These are phyloP conservation scores for Termitomyces sp. DNA, from an alignment of 768 basidiomycete species.

Conservation along the genomic window DNA sequence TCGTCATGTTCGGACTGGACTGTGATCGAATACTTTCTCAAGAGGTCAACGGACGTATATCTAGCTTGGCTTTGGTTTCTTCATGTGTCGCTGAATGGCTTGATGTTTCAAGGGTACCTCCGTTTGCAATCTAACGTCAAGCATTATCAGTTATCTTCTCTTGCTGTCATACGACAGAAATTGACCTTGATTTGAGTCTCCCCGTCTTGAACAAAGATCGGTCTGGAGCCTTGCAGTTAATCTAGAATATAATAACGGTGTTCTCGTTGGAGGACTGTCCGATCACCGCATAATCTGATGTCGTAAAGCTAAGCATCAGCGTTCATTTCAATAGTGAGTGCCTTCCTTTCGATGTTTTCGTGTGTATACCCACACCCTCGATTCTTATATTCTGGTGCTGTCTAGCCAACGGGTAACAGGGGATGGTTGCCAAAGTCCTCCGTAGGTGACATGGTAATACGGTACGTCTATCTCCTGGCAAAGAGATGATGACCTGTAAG, in stretches of 20 bases:
- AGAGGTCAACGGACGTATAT: neutral
- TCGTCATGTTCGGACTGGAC: neutral
- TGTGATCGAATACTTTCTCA: neutral
- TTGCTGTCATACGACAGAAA: neutral
- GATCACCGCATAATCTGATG: neutral
- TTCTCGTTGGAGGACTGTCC: too few relatives aligned
- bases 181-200: neutral
- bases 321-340: neutral
- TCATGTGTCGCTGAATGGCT: neutral
- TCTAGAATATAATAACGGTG: neutral
- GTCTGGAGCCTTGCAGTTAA: neutral
- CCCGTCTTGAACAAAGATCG: neutral
- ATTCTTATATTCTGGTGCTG: neutral
- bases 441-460: neutral
- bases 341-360: neutral
- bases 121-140: neutral
- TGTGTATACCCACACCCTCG: neutral
- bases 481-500: neutral
- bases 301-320: neutral
- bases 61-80: neutral
- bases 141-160: neutral
- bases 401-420: neutral
- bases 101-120: neutral
- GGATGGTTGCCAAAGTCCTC: neutral
- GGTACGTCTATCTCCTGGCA: neutral